Percentiles rank a stretch among this genome's conserved stretches.
Conservation (phyloP, 2,329 filamentous ascomycete genomes). For the Madurella fahalii region DNA sequence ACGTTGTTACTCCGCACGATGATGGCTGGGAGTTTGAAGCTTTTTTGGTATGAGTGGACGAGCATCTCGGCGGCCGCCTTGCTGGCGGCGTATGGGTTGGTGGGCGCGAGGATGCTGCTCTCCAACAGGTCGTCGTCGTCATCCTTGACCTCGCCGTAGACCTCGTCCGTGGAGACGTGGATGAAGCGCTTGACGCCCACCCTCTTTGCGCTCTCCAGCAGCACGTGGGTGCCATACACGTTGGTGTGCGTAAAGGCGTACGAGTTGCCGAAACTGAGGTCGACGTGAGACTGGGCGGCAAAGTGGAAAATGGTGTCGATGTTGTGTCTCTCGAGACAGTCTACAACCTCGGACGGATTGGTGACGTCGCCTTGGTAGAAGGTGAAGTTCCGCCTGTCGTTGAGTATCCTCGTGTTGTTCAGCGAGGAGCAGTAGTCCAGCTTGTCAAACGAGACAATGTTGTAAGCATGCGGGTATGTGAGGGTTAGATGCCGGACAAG, state of each 20-base stretch:
- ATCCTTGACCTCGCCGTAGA: conserved; percentile 74
- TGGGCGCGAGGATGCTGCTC: conserved; percentile 70
- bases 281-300: conserved; percentile 80
- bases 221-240: conserved; percentile 77
- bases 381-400: conserved; percentile 65
- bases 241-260: conserved; percentile 79
- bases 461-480: conserved; percentile 70
- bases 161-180: conserved; percentile 80
- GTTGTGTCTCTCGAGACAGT: conserved; percentile 64
- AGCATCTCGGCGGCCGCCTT: conserved; percentile 82
- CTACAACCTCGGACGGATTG: conserved; percentile 63
- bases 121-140: conserved; percentile 69
- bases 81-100: conserved; percentile 76
- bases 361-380: conserved; percentile 80
- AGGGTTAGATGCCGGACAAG: conserved; percentile 72
- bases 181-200: conserved; percentile 69
- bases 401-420: conserved; percentile 70
- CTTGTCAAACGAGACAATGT: conserved; percentile 79
- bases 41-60: conserved; percentile 81
- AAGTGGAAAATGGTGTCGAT: conserved; percentile 83
- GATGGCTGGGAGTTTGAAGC: conserved; percentile 74
- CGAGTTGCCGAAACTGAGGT: conserved; percentile 77
- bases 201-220: conserved; percentile 72
- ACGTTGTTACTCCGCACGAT: conserved; percentile 82
- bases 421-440: conserved; percentile 77